A percentile compares a stretch with the other conserved stretches of the same genome.
These are phyloP conservation scores for Basipetospora sp. DNA, from an alignment of 2,329 filamentous ascomycete genomes.

Conservation along the genomic window DNA sequence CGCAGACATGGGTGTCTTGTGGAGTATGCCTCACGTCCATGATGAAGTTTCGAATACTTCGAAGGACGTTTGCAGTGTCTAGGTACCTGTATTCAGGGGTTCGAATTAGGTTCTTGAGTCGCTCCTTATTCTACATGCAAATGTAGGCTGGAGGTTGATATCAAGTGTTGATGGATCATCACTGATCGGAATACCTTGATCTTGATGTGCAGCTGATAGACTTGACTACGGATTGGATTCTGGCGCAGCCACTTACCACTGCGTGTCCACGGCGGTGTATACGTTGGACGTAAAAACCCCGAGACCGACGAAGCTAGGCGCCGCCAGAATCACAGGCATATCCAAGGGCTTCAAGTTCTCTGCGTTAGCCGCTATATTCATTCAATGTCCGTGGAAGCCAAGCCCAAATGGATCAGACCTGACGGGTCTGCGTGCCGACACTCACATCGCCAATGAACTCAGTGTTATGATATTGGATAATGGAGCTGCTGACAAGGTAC, in stretches of 20 bases:
- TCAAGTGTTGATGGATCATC: no score
- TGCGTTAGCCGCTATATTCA: no score
- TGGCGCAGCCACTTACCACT: no score
- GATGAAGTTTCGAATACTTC: conserved; percentile 4
- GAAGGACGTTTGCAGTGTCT: conserved; percentile 2
- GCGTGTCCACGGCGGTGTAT: conserved; percentile 11
- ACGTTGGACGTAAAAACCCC: conserved; percentile 38
- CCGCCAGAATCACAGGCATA: conserved; percentile 39
- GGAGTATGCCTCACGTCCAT: conserved; percentile 1
- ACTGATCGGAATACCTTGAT: no score
- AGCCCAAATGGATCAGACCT: no score
- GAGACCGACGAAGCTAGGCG: conserved; percentile 35
- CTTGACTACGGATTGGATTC: no score
- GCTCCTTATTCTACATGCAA: no score
- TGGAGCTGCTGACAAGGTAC: conserved; percentile 40
- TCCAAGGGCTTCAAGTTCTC: conserved; percentile 19
- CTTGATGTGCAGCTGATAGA: no score
- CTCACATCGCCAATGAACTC: conserved; percentile 35
- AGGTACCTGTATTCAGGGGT: background rate
- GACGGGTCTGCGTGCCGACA: no score
- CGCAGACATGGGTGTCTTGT: background rate
- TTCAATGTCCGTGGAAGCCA: no score
- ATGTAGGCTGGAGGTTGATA: no score
- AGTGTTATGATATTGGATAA: conserved; percentile 50
- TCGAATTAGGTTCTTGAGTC: conserved; percentile 10